Percentiles rank a stretch among this genome's conserved stretches.
These are phyloP conservation scores for Thozetella sp. DNA, from an alignment of 495 filamentous ascomycete species.

Conservation along the genomic window DNA sequence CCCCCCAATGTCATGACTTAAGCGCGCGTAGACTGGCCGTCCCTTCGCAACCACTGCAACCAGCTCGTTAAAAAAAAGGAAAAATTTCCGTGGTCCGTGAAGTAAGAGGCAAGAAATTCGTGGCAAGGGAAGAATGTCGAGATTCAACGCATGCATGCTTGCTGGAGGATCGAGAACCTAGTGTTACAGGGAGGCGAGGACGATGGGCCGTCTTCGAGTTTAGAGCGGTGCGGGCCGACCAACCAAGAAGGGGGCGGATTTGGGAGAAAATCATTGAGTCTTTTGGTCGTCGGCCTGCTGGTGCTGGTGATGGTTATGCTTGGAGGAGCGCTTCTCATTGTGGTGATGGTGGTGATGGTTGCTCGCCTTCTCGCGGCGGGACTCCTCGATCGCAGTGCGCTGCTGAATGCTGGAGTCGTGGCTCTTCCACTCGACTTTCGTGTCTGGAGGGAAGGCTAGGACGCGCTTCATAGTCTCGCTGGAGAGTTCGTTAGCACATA, in stretches of 20 bases:
- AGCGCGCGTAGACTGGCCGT: conserved; percentile 6
- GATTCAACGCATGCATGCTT: neutral
- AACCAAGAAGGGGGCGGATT: neutral
- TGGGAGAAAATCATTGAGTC: neutral
- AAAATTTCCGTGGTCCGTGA: conserved; percentile 1
- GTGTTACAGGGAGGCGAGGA: neutral
- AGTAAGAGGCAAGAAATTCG: neutral
- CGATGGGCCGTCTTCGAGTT: neutral
- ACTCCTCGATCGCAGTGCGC: conserved; percentile 78
- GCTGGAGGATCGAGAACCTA: neutral
- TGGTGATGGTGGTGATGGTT: conserved; percentile 45
- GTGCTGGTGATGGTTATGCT: conserved; percentile 21
- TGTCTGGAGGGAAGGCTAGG: conserved; percentile 82
- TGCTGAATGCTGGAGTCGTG: conserved; percentile 84
- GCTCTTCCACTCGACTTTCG: conserved; percentile 90
- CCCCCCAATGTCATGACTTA: neutral
- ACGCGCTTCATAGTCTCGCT: conserved; percentile 94
- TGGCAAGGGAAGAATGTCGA: neutral
- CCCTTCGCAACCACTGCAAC: neutral
- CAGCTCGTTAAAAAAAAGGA: neutral
- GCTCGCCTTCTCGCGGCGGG: conserved; percentile 73
- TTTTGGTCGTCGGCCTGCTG: conserved; percentile 19
- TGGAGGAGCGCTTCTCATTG: conserved; percentile 37
- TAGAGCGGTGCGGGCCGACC: neutral
- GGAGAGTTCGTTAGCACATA: neutral